phyloP scores from a whole-genome alignment of 805 yeast genomes.

The Barnettozyma sp. region DNA sequence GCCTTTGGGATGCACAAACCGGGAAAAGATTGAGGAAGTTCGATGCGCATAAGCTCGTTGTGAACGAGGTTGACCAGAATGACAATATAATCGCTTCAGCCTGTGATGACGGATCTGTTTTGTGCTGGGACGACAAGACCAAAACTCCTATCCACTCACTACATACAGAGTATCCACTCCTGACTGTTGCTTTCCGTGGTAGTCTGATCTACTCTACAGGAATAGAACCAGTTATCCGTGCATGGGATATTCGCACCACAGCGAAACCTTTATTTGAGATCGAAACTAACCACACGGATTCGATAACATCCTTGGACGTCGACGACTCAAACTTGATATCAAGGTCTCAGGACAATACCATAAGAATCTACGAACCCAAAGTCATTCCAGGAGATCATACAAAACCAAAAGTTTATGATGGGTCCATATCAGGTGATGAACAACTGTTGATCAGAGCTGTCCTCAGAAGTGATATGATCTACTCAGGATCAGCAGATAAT shows the following conservation, averaged over 20 bases:
- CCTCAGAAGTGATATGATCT: constrained; percentile 35
- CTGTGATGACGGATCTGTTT: constrained; percentile 57
- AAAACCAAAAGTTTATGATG: constrained; percentile 45
- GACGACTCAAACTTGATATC: constrained; percentile 43
- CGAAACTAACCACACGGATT: constrained; percentile 38
- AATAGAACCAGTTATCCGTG: constrained; percentile 55
- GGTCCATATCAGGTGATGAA: constrained; percentile 49
- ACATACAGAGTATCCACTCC: constrained; percentile 49
- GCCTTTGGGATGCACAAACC: constrained; percentile 54
- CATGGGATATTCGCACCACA: constrained; percentile 48
- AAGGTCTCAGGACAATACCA: constrained; percentile 49
- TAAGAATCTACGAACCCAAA: constrained; percentile 49
- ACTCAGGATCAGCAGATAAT: constrained; percentile 59
- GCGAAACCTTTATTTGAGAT: constrained; percentile 40
- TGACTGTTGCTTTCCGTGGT: constrained; percentile 43
- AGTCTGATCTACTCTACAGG: constrained; percentile 51
- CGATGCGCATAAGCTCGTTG: constrained; percentile 42
- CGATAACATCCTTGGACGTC: constrained; percentile 49
- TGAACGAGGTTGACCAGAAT: constrained; percentile 46
- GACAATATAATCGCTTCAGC: constrained; percentile 41
- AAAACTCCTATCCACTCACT: constrained; percentile 36
- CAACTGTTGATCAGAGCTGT: constrained; percentile 43
- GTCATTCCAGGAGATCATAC: constrained; percentile 31
- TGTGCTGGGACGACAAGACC: constrained; percentile 61
- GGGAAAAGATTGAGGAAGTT: constrained; percentile 50